Conservation (phyloP, 106 monocot species). For the Narthecium ossifragum region DNA sequence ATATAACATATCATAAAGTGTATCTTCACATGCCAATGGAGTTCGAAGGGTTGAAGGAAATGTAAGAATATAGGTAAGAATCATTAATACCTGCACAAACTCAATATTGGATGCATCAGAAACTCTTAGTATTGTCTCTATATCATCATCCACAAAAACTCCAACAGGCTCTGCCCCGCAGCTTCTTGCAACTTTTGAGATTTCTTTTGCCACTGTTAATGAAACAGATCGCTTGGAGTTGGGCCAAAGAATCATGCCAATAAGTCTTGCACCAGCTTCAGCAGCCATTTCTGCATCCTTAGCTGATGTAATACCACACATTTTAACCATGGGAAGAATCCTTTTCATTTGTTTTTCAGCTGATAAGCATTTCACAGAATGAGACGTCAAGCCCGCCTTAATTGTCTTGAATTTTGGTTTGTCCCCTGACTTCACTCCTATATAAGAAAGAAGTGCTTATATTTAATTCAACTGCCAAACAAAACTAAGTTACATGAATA, state of each 20-base stretch:
- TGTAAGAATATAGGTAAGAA: background rate
- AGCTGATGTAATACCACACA: conserved; percentile 88
- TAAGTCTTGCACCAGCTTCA: conserved; percentile 61
- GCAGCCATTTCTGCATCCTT: conserved; percentile 74
- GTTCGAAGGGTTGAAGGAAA: too few species aligned
- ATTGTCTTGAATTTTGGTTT: conserved; percentile 12
- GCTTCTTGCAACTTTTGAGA: conserved; percentile 61
- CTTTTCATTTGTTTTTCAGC: conserved; percentile 10
- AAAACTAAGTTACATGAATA: too few species aligned
- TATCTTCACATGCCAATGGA: too few species aligned
- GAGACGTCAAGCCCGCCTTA: conserved; percentile 2
- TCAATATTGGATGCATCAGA: conserved; percentile 45
- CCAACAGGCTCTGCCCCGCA: conserved; percentile 78
- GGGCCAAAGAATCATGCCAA: conserved; percentile 96
- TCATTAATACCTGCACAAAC: conserved; percentile 47
- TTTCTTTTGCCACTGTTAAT: conserved; percentile 58
- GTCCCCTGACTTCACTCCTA: too few species aligned
- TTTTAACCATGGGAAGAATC: conserved; percentile 57
- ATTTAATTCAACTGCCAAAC: too few species aligned
- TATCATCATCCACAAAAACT: conserved; percentile 86
- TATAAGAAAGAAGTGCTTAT: too few species aligned
- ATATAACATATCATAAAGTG: background rate
- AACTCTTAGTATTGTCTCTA: conserved; percentile 44
- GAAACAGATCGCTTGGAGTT: conserved; percentile 81
- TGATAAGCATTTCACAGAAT: conserved; percentile 10